Base-by-base conservation (phyloP, 768 basidiomycete genomes). In the Mycena floridula region DNA sequence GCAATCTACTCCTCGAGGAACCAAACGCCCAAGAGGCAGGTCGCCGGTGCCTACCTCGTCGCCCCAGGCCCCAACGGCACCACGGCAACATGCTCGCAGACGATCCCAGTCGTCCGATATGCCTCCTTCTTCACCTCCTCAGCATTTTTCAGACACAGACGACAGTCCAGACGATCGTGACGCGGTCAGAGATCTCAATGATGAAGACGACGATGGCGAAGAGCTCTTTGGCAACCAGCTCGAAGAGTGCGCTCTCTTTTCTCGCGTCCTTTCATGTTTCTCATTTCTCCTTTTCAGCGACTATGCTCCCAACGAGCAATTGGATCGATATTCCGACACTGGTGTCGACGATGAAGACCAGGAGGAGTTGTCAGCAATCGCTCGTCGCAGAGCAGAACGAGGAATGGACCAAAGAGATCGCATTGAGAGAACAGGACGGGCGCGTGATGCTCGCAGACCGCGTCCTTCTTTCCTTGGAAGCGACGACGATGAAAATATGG, bases 391-490 rank as follows among this genome's bases (percentile, higher is more conserved):
- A 3, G 96, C 90, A 24, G 96, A 99, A 63, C 69, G 73, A 22
- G 79, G 78, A 54, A 95, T 98, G 94, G 81, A 79, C 26, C 78
- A 85, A 50, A 82, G 96, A 30, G 95, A 98, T 72, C 79, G 87
- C 11, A 61, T 76, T 16, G 84, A 82, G 51, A 75, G 78, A 7
- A 69, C 74, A 13, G 85, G 88, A 30, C 73, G 76, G 44, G 69
- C 71, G 40, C 80, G 91, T 47, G 91, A 90, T 26, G 80, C 86
- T 21, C 73, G 81, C 42, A 74, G 94, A 42, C 82, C 77, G 53
- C 82, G 88, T 42, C 96, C 92, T 11, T 83, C 82, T 7, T 97
- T 98, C 61, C 61, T 99, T 42, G 84, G 85, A 40, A 87, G 79
- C 46, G 88, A 90, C 48, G 88, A 88, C 48, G 70, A 78, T 63